Base-by-base conservation (phyloP, 2,329 filamentous ascomycete genomes). In the Hymenotorrendiella dingleyae region DNA sequence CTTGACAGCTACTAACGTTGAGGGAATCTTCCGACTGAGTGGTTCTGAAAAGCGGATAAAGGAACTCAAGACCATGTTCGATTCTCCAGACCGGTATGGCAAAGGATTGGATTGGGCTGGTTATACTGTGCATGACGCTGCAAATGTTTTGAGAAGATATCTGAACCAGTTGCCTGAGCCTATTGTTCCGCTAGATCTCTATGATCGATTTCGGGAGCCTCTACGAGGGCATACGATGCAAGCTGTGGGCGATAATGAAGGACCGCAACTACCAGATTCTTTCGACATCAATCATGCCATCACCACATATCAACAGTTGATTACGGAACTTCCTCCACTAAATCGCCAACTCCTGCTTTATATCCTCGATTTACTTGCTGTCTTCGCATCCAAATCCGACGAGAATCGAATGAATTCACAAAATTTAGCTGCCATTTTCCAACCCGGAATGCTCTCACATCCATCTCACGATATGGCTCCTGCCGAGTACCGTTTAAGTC, bases 1-100 rank as follows among this genome's bases (percentile, higher is more conserved):
- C 24, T 21, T 30, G n/a, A n/a, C 52, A 97, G 93, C 93, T 23
- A 97, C 91, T 54, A 83, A 90, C 54, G 79, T 97, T 8, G 91
- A 97, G 65, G 93, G 93, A 28, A 98, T 98, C 45, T 98, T 98
- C 62, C 88, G 93, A 33, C 73, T 98, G 32, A 94, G 86, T 62
- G 93, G 93, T 38, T 97, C 93, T 26, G 91, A 95, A 61, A 97
- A 96, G 68, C 85, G 93, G 49, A 98, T 98, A 69, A 98, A 97
- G 64, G 93, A 97, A 64, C 77, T 98, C 22, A 91, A 94, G 64
- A 80, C 76, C 21, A 78, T 88, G 3, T 98, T 98, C 65, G 87
- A 97, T 65, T 94, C 91, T 0, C 93, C 93, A 29, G 88, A 94
- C 58, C 78, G 90, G 56, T 98, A 95, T 63, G 93, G 93, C 42